A percentile compares a stretch with the other conserved stretches of the same genome.
Evolutionary conservation across 2,329 filamentous ascomycete species (phyloP).

Genomic region (Penicillium sclerotigenum): DNA sequence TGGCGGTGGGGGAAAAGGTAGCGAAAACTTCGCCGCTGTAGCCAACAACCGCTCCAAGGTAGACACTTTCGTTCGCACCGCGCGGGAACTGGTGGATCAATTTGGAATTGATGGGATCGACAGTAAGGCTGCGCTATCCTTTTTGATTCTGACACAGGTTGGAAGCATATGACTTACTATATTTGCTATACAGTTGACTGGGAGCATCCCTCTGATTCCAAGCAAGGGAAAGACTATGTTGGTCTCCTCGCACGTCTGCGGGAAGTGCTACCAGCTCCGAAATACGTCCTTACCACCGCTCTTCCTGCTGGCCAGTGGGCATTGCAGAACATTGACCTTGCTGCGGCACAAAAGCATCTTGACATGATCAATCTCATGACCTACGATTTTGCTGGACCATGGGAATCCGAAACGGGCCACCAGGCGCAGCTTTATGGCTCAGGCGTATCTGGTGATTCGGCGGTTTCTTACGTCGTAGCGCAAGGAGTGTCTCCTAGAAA

Average conservation of each 20-base stretch:
- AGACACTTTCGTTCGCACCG: conserved; percentile 68
- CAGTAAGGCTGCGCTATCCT: conserved; percentile 50
- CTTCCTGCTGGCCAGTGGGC: conserved; percentile 66
- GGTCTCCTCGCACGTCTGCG: conserved; percentile 65
- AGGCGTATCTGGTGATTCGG: conserved; percentile 60
- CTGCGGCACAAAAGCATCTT: conserved; percentile 60
- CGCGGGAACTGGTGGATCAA: conserved; percentile 63
- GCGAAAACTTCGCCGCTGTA: conserved; percentile 65
- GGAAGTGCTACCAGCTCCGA: conserved; percentile 63
- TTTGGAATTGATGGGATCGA: conserved; percentile 74
- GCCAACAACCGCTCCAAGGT: conserved; percentile 59
- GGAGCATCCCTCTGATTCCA: conserved; percentile 67
- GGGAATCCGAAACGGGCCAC: conserved; percentile 66
- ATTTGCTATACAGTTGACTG: conserved; percentile 64
- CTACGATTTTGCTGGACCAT: conserved; percentile 74
- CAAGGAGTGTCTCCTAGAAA: conserved; percentile 67
- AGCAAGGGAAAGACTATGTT: conserved; percentile 69
- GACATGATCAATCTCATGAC: conserved; percentile 77
- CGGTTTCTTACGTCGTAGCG: conserved; percentile 62
- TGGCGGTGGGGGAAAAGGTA: conserved; percentile 63
- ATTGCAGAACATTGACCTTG: conserved; percentile 67
- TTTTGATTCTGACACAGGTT: neutral
- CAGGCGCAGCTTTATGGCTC: conserved; percentile 69
- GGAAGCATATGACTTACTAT: neutral
- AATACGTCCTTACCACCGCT: conserved; percentile 68